Conservation (phyloP, 306 rosid species). For the Senna siamea region DNA sequence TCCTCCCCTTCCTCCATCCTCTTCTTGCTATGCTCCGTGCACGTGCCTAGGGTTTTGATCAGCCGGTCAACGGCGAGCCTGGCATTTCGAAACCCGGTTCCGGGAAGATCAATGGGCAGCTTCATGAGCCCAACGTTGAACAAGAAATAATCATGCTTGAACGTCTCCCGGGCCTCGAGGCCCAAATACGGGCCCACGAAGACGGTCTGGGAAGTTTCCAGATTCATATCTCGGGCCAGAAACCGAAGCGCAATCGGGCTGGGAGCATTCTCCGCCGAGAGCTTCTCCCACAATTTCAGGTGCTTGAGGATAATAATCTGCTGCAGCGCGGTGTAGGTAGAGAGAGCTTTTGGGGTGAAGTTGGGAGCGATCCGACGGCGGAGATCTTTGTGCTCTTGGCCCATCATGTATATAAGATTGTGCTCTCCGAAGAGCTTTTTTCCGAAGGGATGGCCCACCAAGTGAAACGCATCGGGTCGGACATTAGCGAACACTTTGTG, state of each 20-base stretch:
- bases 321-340: conserved; percentile 75
- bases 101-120: conserved; percentile 81
- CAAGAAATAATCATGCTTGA: conserved; percentile 64
- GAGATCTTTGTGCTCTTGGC: conserved; percentile 79
- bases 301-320: conserved; percentile 75
- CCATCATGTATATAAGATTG: conserved; percentile 85
- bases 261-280: conserved; percentile 5
- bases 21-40: conserved; percentile 55
- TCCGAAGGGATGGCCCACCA: conserved; percentile 91
- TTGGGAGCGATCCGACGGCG: conserved; percentile 90
- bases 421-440: conserved; percentile 90
- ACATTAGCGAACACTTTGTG: conserved; percentile 86
- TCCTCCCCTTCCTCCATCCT: conserved; percentile 55
- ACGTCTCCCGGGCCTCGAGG: conserved; percentile 51
- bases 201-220: conserved; percentile 81
- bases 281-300: conserved; percentile 56
- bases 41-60: conserved; percentile 43
- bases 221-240: conserved; percentile 77
- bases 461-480: conserved; percentile 67
- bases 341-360: conserved; percentile 77
- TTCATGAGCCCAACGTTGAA: conserved; percentile 89
- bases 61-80: conserved; percentile 77
- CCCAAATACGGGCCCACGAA: conserved; percentile 83
- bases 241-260: conserved; percentile 54
- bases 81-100: conserved; percentile 77